phyloP scores from a whole-genome alignment of 2,329 filamentous ascomycete genomes.

The Gyromitra esculenta region DNA sequence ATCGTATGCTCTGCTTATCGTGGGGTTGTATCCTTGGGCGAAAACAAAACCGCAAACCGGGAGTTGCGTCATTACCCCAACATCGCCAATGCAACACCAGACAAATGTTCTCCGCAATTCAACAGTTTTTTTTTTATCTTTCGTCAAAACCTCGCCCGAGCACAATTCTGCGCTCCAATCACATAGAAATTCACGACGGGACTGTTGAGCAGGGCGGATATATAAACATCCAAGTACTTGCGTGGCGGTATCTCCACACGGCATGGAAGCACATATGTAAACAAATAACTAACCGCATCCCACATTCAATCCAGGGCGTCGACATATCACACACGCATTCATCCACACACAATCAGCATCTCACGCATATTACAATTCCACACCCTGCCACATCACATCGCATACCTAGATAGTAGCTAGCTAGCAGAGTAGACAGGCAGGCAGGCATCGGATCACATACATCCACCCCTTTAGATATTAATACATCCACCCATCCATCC shows the following conservation, averaged over 20 bases:
- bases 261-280: conserved; percentile 22
- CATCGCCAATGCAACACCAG: conserved; percentile 41
- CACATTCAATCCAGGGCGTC: conserved; percentile 32
- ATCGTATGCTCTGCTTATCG: conserved; percentile 1
- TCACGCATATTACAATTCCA: conserved; percentile 33
- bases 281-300: conserved; percentile 32
- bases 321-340: conserved; percentile 30
- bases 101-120: conserved; percentile 22
- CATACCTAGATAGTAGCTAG: conserved; percentile 17
- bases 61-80: conserved; percentile 39
- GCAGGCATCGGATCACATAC: conserved; percentile 28
- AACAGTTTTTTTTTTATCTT: conserved; percentile 45
- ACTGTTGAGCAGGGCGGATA: conserved; percentile 13
- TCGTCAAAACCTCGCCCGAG: conserved; percentile 18
- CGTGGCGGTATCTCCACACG: conserved; percentile 35
- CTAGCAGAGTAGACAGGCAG: background rate
- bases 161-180: conserved; percentile 36
- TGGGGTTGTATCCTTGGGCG: conserved; percentile 36
- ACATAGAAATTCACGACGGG: conserved; percentile 22
- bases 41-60: conserved; percentile 6
- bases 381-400: conserved; percentile 43
- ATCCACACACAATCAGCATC: conserved; percentile 6
- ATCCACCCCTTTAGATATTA: conserved; percentile 34
- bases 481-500: conserved; percentile 44
- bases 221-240: conserved; percentile 29